Base-by-base conservation (phyloP, 2,329 filamentous ascomycete genomes). In the Fusarium paranaense region DNA sequence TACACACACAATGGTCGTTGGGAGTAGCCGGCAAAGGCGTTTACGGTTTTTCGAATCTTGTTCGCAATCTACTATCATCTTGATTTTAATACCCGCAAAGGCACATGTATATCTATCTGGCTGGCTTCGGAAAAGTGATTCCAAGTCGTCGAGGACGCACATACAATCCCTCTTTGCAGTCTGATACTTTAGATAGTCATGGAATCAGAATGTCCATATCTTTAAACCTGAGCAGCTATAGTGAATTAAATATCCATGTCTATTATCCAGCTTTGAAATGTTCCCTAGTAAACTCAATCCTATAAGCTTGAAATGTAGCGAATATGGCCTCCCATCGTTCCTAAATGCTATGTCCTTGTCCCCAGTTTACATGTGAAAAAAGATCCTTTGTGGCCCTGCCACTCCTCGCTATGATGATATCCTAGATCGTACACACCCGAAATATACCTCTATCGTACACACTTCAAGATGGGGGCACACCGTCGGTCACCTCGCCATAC, bases 401-500 rank as follows among this genome's bases (percentile, higher is more conserved):
- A 50, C 25, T 10, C 18, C 52, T n/a, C 20, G 14, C 33, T 25
- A 62, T 47, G 27, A 32, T 60, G 18, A 25, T 33, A 45, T 63
- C 25, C 45, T 56, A 64, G 63, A 70, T 60, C 42, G 32, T 70
- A 65, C 45, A 58, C 20, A 13, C 20, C 45, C 45, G 4, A 50
- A 18, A 13, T n/a, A 50, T 30, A 32, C 40, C 20, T 18, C 10
- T 32, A 57, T 59, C 25, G 7, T 38, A 62, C 32, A 69, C 22
- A 10, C 18, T 57, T 75, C 38, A 70, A 8, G 62, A 78, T 38
- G 75, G 67, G 5, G 84, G 83, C 4, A 76, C 79, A 16, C 84
- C 84, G 35, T 86, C 82, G 4, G 76, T 83, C 7, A 85, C 78
- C n/a, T 82, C 75, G 13, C 83, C 84, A 59, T 84, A 86, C 13